Evolutionary conservation across 495 filamentous ascomycete species (phyloP).

Genomic region (Xylaria intraflava): DNA sequence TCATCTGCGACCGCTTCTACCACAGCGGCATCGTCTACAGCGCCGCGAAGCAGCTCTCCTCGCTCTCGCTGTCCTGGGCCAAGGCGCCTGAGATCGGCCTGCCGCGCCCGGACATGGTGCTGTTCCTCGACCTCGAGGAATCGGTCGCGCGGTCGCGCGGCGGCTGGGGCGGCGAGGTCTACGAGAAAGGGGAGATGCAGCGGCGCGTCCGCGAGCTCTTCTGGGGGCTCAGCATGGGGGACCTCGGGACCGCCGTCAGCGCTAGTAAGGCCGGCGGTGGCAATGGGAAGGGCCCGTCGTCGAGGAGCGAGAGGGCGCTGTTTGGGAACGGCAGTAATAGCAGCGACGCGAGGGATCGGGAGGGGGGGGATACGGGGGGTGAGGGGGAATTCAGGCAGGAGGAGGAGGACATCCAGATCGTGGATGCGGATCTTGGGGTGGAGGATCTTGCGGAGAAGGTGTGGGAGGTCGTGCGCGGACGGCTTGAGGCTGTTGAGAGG

Average conservation of each 20-base stretch:
- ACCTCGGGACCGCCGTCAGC: constrained; percentile 27
- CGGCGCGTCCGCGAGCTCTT: constrained; percentile 71
- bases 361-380: constrained; percentile 4
- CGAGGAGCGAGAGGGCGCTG: constrained; percentile 3
- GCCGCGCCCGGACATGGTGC: constrained; percentile 76
- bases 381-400: constrained; percentile 43
- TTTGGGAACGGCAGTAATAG: constrained; percentile 10
- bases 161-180: constrained; percentile 81
- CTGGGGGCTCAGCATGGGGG: constrained; percentile 43
- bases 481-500: constrained; percentile 40
- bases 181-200: constrained; percentile 84
- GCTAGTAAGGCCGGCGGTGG: background rate
- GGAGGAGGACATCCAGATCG: constrained; percentile 48
- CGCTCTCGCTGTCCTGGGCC: constrained; percentile 68
- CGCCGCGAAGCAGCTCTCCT: constrained; percentile 77
- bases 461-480: constrained; percentile 41
- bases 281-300: constrained; percentile 1
- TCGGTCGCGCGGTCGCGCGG: constrained; percentile 66
- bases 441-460: constrained; percentile 48
- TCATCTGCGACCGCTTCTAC: constrained; percentile 90
- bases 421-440: constrained; percentile 45
- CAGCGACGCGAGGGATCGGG: constrained; percentile 8
- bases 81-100: constrained; percentile 77
- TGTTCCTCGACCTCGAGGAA: constrained; percentile 77
- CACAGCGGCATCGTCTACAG: constrained; percentile 90